Percentiles rank a stretch among this genome's conserved stretches.
phyloP scores from a whole-genome alignment of 164 flowering plant genomes.

The Umbellularia californica region DNA sequence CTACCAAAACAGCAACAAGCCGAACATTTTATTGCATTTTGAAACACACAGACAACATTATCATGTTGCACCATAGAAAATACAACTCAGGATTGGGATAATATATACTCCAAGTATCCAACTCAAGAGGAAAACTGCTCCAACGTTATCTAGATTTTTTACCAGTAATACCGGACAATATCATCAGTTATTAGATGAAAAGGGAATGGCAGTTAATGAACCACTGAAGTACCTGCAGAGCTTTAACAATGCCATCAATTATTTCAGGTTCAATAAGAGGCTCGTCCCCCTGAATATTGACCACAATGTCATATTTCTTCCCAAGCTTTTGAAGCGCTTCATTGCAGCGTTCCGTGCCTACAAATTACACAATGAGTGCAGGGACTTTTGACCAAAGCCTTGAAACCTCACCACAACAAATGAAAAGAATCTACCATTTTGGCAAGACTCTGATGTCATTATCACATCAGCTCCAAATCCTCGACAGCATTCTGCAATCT shows the following conservation, averaged over 20 bases:
- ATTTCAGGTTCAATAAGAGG: slow-evolving; percentile 98
- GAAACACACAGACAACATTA: too few species aligned
- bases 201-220: not conserved
- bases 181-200: too few species aligned
- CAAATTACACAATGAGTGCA: not conserved
- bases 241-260: slow-evolving; percentile 84
- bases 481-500: slow-evolving; percentile 88
- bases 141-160: too few species aligned
- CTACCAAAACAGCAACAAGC: not conserved
- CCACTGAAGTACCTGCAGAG: slow-evolving; percentile 61
- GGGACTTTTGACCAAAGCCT: not conserved
- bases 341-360: slow-evolving; percentile 92
- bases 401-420: slow-evolving; percentile 4
- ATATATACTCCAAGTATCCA: not conserved
- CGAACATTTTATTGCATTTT: too few species aligned
- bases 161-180: too few species aligned
- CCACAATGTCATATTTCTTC: slow-evolving; percentile 86
- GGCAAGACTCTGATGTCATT: slow-evolving; percentile 91
- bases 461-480: slow-evolving; percentile 93
- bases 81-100: not conserved
- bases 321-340: slow-evolving; percentile 84
- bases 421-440: slow-evolving; percentile 50
- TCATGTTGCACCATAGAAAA: not conserved
- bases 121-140: too few species aligned
- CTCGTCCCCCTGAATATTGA: slow-evolving; percentile 97